Evolutionary conservation across 2,329 filamentous ascomycete genomes (phyloP), one percentile per base, ranked within the genome.

Genomic region (Parascedosporium putredinis): DNA sequence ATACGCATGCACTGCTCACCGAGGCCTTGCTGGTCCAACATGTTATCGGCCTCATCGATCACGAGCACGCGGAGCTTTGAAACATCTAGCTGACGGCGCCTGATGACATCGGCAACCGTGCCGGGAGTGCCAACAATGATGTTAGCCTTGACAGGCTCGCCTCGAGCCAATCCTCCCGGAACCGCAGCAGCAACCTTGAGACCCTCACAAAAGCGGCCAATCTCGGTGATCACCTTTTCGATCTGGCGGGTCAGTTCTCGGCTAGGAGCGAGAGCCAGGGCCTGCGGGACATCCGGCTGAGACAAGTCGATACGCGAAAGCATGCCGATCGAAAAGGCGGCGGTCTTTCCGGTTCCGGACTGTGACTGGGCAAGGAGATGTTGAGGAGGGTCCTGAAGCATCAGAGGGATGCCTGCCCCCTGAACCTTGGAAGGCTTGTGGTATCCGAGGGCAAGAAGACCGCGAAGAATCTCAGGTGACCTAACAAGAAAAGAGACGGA

Each of bases 321-420:
- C 53, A 95, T 86, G 53, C 95, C 95, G 54, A 95, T 83, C 43
- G 93, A 87, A 65, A 98, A 98, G 20, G 93, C 93, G 18, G 90
- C 93, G 0, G 93, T 98, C 74, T 98, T 98, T 62, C 93, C 93
- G 18, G 93, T 98, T 58, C 93, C 93, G 2, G 93, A 98, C 67
- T 98, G 93, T n/a, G 93, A 98, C 69, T 98, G 93, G 3, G 90
- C 93, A 62, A 98, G 91, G 78, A 98, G 86, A 68, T 97, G 97
- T 56, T 77, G 76, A 1, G 91, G 85, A n/a, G 93, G 91, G 62
- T 95, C 75, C 58, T 78, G 72, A 55, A 98, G 78, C 61, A 98
- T 85, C 50, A 98, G 76, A 24, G 93, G 93, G 16, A 98, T 78
- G 1, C 93, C 93, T 58, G 85, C 88, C 67, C 95, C 93, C 71